These are phyloP conservation scores for Wallacemonas sp. DNA, from an alignment of 208 protist species.

Conservation along the genomic window DNA sequence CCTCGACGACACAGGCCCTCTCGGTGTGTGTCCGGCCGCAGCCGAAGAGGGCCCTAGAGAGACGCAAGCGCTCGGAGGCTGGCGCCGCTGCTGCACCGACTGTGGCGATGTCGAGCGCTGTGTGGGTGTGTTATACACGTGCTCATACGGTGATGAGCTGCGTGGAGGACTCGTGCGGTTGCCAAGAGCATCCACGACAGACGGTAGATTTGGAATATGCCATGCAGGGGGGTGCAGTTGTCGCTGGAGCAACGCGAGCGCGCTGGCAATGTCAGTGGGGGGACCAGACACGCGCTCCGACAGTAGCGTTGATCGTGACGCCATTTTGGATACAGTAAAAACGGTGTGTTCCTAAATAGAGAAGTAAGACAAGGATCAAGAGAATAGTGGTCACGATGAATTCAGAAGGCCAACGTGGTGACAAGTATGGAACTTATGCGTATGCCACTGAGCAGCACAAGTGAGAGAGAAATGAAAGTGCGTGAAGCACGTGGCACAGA, in stretches of 20 bases:
- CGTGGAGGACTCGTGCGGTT: not conserved
- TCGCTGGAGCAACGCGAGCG: not conserved
- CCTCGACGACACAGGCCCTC: too few species aligned
- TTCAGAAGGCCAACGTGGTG: too few species aligned
- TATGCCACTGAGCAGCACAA: too few species aligned
- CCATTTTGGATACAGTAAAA: too few species aligned
- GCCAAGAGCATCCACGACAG: not conserved
- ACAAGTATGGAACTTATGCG: too few species aligned
- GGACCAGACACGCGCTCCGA: slow-evolving; percentile 7
- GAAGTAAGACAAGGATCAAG: too few species aligned
- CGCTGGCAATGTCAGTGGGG: slow-evolving; percentile 7
- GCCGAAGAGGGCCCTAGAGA: too few species aligned
- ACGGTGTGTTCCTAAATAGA: too few species aligned
- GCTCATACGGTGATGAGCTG: slow-evolving; percentile 3
- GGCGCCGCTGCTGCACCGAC: not conserved
- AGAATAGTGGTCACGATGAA: too few species aligned
- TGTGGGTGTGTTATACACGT: slow-evolving; percentile 7
- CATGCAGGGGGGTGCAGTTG: not conserved
- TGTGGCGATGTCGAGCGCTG: not conserved
- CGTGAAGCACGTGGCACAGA: too few species aligned
- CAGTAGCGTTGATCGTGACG: slow-evolving; percentile 11
- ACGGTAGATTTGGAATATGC: slow-evolving; percentile 1
- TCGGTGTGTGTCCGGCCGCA: too few species aligned
- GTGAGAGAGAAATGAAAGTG: too few species aligned
- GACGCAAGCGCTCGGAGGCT: not conserved